These are phyloP conservation scores for Termitomyces sp. DNA, from an alignment of 768 basidiomycete species.

Conservation along the genomic window DNA sequence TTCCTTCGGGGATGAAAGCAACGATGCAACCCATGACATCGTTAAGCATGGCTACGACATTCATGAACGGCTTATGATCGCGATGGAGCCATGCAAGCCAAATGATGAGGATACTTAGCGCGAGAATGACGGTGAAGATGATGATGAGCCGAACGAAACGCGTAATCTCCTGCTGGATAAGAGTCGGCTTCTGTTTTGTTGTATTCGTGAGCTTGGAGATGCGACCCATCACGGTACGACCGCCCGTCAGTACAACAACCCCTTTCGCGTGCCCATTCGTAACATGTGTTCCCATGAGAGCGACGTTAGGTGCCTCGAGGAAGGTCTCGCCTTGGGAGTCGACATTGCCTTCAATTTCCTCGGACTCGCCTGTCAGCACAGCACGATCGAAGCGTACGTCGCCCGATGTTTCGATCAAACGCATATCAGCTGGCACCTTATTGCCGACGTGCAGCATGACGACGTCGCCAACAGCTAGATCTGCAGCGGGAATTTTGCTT, in stretches of 20 bases:
- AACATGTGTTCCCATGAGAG: slow-evolving; percentile 40
- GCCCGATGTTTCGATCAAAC: slow-evolving; percentile 46
- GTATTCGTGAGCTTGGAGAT: slow-evolving; percentile 51
- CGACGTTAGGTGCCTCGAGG: slow-evolving; percentile 43
- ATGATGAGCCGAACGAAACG: slow-evolving; percentile 53
- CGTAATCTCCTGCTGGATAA: slow-evolving; percentile 44
- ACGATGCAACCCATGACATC: slow-evolving; percentile 48
- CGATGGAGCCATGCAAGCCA: slow-evolving; percentile 41
- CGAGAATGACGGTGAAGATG: slow-evolving; percentile 33
- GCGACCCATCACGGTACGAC: slow-evolving; percentile 46
- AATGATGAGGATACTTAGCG: slow-evolving; percentile 38
- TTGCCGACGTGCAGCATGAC: slow-evolving; percentile 15
- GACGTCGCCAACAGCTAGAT: slow-evolving; percentile 14
- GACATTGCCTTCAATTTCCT: slow-evolving; percentile 40
- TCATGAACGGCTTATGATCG: slow-evolving; percentile 41
- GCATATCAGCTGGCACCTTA: slow-evolving; percentile 36
- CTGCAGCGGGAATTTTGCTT: slow-evolving; percentile 10
- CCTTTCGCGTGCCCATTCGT: slow-evolving; percentile 38
- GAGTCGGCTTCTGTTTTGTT: slow-evolving; percentile 41
- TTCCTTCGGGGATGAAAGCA: slow-evolving; percentile 41
- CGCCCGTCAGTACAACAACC: slow-evolving; percentile 39
- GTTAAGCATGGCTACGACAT: slow-evolving; percentile 46
- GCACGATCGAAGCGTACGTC: slow-evolving; percentile 53
- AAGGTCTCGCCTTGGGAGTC: slow-evolving; percentile 48
- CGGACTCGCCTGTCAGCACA: slow-evolving; percentile 49